Evolutionary conservation across 495 filamentous ascomycete species (phyloP).

Genomic region (Podospora tetraspora): DNA sequence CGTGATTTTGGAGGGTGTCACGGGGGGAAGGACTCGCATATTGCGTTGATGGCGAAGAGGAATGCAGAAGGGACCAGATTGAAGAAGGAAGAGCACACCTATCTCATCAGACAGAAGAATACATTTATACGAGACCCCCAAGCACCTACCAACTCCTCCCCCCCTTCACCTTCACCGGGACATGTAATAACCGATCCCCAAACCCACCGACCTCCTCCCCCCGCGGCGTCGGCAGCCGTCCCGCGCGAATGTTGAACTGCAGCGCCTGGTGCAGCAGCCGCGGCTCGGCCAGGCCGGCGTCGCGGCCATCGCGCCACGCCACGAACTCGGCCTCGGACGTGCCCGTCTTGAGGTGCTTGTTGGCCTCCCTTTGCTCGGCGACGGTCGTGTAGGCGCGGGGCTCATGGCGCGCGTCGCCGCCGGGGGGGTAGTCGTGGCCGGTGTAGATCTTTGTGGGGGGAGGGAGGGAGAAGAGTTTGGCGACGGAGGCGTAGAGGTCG

Average conservation of each 20-base stretch:
- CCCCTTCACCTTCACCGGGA: constrained; percentile 38
- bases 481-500: constrained; percentile 41
- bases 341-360: constrained; percentile 49
- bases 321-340: constrained; percentile 46
- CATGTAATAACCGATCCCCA: constrained; percentile 35
- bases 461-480: constrained; percentile 44
- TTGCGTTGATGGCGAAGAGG: not conserved
- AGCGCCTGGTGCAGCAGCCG: constrained; percentile 50
- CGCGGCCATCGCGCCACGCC: constrained; percentile 40
- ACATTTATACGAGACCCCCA: too few species aligned
- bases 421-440: constrained; percentile 48
- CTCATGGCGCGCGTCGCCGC: constrained; percentile 13
- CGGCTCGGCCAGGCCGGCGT: constrained; percentile 45
- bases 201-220: constrained; percentile 10
- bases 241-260: constrained; percentile 56
- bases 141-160: not conserved
- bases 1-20: not conserved
- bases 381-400: constrained; percentile 47
- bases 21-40: not conserved
- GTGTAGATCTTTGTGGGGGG: constrained; percentile 44
- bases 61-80: too few species aligned
- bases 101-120: too few species aligned
- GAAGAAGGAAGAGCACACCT: too few species aligned
- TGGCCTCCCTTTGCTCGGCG: constrained; percentile 42
- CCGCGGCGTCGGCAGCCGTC: constrained; percentile 37